phyloP scores from a whole-genome alignment of 2,329 filamentous ascomycete genomes.

The Pseudocercospora cruenta region DNA sequence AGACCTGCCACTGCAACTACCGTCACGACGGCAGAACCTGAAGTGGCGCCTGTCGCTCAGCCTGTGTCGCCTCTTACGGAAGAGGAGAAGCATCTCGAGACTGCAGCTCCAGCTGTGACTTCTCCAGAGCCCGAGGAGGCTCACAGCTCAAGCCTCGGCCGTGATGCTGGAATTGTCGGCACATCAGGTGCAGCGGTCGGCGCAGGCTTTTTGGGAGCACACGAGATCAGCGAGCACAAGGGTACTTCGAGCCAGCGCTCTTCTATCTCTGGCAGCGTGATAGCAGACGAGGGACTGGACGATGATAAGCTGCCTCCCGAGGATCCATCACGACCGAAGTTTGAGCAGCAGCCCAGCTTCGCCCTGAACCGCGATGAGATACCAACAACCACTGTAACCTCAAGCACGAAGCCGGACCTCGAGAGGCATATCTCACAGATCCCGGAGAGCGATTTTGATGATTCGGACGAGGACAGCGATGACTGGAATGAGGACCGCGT shows the following conservation, averaged over 20 bases:
- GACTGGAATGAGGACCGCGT: conserved; percentile 23
- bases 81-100: conserved; percentile 6
- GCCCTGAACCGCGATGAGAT: neutral
- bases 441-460: conserved; percentile 30
- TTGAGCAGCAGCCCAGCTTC: conserved; percentile 21
- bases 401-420: conserved; percentile 31
- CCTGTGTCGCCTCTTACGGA: conserved; percentile 12
- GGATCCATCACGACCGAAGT: conserved; percentile 15
- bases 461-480: conserved; percentile 20
- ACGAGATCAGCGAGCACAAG: conserved; percentile 7
- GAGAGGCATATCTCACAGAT: conserved; percentile 39
- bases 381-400: conserved; percentile 7
- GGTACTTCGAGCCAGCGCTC: neutral
- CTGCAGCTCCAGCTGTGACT: neutral
- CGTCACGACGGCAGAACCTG: neutral
- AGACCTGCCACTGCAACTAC: conserved; percentile 1
- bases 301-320: conserved; percentile 10
- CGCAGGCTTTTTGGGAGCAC: neutral
- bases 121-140: conserved; percentile 7
- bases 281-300: conserved; percentile 10
- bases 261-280: conserved; percentile 2
- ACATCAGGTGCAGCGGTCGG: conserved; percentile 12
- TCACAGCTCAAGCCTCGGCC: conserved; percentile 9
- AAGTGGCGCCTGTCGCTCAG: neutral
- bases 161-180: conserved; percentile 9